These are phyloP conservation scores for Penicillium sp. DNA, from an alignment of 2,329 filamentous ascomycete genomes.

Conservation along the genomic window DNA sequence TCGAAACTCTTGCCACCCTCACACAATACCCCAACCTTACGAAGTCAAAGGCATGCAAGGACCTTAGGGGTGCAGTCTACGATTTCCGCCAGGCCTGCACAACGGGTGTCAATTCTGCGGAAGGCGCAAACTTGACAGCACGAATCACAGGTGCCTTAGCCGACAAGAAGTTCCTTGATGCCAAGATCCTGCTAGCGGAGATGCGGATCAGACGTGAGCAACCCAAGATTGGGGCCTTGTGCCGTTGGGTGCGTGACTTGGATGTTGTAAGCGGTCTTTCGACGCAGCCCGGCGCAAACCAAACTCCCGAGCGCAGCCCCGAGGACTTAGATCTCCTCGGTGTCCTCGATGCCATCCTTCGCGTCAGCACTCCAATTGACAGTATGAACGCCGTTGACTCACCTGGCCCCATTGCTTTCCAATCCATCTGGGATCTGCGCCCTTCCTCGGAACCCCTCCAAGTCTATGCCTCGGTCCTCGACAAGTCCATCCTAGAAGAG, in stretches of 20 bases:
- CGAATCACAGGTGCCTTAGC: slow-evolving; percentile 65
- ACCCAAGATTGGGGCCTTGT: slow-evolving; percentile 67
- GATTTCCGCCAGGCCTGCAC: slow-evolving; percentile 69
- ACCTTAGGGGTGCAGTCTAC: slow-evolving; percentile 66
- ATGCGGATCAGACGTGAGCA: slow-evolving; percentile 67
- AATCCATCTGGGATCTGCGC: slow-evolving; percentile 62
- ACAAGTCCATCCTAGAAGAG: slow-evolving; percentile 54
- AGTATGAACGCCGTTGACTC: slow-evolving; percentile 29
- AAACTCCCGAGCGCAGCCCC: slow-evolving; percentile 20
- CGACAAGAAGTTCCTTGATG: slow-evolving; percentile 66
- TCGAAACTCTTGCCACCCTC: slow-evolving; percentile 63
- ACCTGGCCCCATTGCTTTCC: slow-evolving; percentile 56
- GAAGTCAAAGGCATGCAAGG: slow-evolving; percentile 68
- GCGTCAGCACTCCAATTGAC: slow-evolving; percentile 64
- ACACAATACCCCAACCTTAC: slow-evolving; percentile 61
- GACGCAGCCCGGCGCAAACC: slow-evolving; percentile 50
- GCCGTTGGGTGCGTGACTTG: slow-evolving; percentile 70
- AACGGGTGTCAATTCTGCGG: slow-evolving; percentile 61
- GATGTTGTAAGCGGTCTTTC: slow-evolving; percentile 68
- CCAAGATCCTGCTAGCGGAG: slow-evolving; percentile 64
- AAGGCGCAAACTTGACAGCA: slow-evolving; percentile 64
- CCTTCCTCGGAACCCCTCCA: slow-evolving; percentile 43
- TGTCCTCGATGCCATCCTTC: slow-evolving; percentile 64
- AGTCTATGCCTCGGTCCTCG: slow-evolving; percentile 59
- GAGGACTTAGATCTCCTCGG: slow-evolving; percentile 58